Evolutionary conservation across 305 asterid species (phyloP), one percentile per base, ranked within the genome.

Genomic region (Solanum hybrid): DNA sequence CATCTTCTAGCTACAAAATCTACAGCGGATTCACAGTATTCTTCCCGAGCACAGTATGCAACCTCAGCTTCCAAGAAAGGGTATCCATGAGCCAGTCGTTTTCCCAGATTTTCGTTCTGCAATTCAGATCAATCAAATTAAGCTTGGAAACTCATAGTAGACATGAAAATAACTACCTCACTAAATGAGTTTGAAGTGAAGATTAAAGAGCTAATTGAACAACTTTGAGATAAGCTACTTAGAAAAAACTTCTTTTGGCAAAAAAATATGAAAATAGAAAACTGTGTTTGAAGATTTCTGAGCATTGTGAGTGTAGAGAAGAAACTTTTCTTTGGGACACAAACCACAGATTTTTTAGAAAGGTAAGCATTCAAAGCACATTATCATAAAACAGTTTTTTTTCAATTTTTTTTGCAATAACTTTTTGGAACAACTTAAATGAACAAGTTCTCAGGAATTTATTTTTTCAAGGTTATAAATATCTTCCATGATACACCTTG

Each of bases 51-150:
- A 94, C 98, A 94, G 92, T 97, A 97, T 83, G 99, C 99, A 85
- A 97, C 99, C 90, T 97, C 98, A 3, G 99, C 99, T 92, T 97
- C 99, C 79, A 97, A 90, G 91, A 95, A 93, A 12, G 99, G 99
- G 93, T 97, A 95, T 90, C 99, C 99, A 89, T 97, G 99, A 82
- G 99, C 99, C 82, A 97, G 95, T 67, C 99, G 92, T 92, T 96
- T 97, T 8, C 99, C 99, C 91, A 97, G 91, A 93, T 96, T 95
- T 93, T 97, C 99, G 75, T 96, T 95, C 99, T 96, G 91, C 86
- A 92, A 67, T 61, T 28, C 31, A 42, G 40, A 61, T 51, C 51
- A 84, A 91, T 57, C 26, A 22, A 82, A 46, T 20, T 36, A 78
- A 28, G 46, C 86, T 69, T 20, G 11, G 39, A 83, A 40, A 16